Evolutionary conservation across 257 asterid species (phyloP), one percentile per base, ranked within the genome.

Genomic region (Solanum chilense): DNA sequence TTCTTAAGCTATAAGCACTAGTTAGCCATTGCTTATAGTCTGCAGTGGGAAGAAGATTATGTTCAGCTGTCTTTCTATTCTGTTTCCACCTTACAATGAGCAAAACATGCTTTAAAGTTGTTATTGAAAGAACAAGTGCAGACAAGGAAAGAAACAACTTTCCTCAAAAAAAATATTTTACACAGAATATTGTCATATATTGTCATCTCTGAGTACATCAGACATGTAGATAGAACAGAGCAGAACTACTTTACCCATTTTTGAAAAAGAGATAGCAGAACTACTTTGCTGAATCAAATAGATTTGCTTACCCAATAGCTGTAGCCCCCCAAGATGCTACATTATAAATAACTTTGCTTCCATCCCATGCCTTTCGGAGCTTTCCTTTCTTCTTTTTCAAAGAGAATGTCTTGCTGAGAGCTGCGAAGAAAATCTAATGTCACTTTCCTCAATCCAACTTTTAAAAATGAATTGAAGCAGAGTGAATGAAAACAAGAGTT

Each of bases 301-400:
- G 87, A 73, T 86, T 58, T 62, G 86, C 97, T 91, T 89, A 97
- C 99, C 99, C 99, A 84, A 97, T 90, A 83, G 99, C 99, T 80
- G 99, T 97, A 87, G 99, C 99, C 87, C 99, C 99, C 99, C 99
- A 97, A 23, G 99, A 97, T 71, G 99, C 99, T 78, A 97, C 98
- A 56, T 96, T 97, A 89, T 97, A 97, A 33, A 97, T 87, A 25
- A 96, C 99, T 92, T 92, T 94, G 95, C 98, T 95, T 88, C 99
- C 99, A 87, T 97, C 99, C 98, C 98, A 97, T 62, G 99, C 99
- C 93, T 94, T 97, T 27, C 94, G 96, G 88, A 97, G 94, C 94
- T 93, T 97, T 85, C 99, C 98, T 88, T 96, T 96, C 88, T 85
- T 94, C 93, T 93, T 96, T 87, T 93, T 95, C 25, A 95, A 15